These are phyloP conservation scores for Eleusine indica DNA, from an alignment of 176 grass and related monocot genomes.

Conservation along the genomic window DNA sequence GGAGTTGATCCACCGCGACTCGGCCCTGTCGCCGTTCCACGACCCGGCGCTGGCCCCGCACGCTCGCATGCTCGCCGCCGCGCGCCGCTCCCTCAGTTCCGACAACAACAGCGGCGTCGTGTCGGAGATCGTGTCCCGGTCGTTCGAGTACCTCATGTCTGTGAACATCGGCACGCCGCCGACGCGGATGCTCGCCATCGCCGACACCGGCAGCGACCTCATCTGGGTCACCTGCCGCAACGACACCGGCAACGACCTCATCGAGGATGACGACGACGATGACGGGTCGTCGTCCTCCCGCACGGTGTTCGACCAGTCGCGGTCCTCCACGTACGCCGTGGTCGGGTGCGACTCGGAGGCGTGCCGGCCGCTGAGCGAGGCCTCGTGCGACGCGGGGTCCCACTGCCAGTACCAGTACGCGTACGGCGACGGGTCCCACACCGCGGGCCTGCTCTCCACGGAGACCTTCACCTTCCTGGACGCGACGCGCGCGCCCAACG, in stretches of 20 bases:
- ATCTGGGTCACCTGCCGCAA: slow-evolving; percentile 50
- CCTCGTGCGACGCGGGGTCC: slow-evolving; percentile 34
- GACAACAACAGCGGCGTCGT: background rate
- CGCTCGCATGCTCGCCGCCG: slow-evolving; percentile 39
- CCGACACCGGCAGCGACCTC: slow-evolving; percentile 77
- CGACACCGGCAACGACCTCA: background rate
- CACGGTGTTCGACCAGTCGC: slow-evolving; percentile 29
- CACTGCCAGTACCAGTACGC: slow-evolving; percentile 50
- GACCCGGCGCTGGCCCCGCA: slow-evolving; percentile 35
- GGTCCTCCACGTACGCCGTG: slow-evolving; percentile 43
- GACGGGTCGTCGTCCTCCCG: background rate
- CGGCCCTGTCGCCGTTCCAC: slow-evolving; percentile 51
- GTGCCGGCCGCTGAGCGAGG: slow-evolving; percentile 16
- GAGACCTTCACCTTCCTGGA: slow-evolving; percentile 64
- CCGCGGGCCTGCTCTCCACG: slow-evolving; percentile 48
- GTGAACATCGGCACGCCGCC: slow-evolving; percentile 56
- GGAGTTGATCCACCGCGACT: slow-evolving; percentile 75
- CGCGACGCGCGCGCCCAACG: background rate
- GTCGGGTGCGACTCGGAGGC: slow-evolving; percentile 30
- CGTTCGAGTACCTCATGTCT: slow-evolving; percentile 56
- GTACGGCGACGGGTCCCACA: slow-evolving; percentile 60
- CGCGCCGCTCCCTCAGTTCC: slow-evolving; percentile 12
- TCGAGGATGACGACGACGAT: background rate
- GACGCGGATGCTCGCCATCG: slow-evolving; percentile 39
- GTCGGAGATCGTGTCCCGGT: slow-evolving; percentile 34